These are phyloP conservation scores for Rhizopus stolonifer DNA, from an alignment of 371 early-diverging fungal genomes.

Conservation along the genomic window DNA sequence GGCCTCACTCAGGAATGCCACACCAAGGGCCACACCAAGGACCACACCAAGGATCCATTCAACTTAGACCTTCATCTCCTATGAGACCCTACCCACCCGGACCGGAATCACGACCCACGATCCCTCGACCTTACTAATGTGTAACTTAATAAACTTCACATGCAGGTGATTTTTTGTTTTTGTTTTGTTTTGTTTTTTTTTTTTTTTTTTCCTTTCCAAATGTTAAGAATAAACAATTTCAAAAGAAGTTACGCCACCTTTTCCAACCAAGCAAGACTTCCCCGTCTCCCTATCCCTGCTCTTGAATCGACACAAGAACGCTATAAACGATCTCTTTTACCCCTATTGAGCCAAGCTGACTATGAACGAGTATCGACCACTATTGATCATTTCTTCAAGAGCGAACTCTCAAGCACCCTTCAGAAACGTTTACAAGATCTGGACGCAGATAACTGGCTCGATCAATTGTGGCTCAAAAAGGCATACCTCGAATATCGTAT, in stretches of 20 bases:
- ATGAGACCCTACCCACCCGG: background rate
- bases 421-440: constrained; percentile 73
- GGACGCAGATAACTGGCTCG: constrained; percentile 80
- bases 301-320: constrained; percentile 70
- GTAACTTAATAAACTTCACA: background rate
- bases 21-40: too few species aligned
- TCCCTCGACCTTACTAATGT: constrained; percentile 2
- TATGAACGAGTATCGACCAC: constrained; percentile 50
- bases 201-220: background rate
- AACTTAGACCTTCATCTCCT: too few species aligned
- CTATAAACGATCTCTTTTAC: constrained; percentile 69
- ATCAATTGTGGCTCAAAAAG: constrained; percentile 81
- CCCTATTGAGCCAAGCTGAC: constrained; percentile 59
- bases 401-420: constrained; percentile 68
- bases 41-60: too few species aligned
- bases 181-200: background rate
- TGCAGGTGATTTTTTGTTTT: background rate
- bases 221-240: background rate
- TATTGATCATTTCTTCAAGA: constrained; percentile 63
- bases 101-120: constrained; percentile 2
- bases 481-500: constrained; percentile 91
- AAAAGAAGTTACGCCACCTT: constrained; percentile 44
- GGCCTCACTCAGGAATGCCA: too few species aligned
- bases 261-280: constrained; percentile 68
- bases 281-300: constrained; percentile 82